These are phyloP conservation scores for Penicillium sp. DNA, from an alignment of 2,329 filamentous ascomycete species.

Conservation along the genomic window DNA sequence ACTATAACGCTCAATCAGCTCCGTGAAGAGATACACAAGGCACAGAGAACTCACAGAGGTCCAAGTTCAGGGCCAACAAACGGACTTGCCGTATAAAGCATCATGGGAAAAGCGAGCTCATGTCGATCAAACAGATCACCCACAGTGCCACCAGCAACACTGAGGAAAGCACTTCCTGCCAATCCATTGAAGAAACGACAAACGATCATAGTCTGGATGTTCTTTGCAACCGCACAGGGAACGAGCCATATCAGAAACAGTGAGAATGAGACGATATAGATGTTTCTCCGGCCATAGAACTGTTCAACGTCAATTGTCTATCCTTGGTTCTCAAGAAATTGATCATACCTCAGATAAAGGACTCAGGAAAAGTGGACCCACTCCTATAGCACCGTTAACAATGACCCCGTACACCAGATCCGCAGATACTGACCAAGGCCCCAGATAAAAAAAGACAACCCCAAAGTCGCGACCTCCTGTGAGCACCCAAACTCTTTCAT, in stretches of 20 bases:
- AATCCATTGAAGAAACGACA: conserved; percentile 65
- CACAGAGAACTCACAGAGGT: conserved; percentile 42
- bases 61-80: conserved; percentile 59
- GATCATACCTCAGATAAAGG: conserved; percentile 59
- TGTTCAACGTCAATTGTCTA: conserved; percentile 27
- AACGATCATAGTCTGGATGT: conserved; percentile 77
- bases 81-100: conserved; percentile 67
- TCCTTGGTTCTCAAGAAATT: neutral
- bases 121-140: conserved; percentile 71
- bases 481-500: conserved; percentile 70
- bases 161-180: conserved; percentile 53
- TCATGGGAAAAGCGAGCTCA: conserved; percentile 77
- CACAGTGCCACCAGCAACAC: conserved; percentile 79
- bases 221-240: conserved; percentile 75
- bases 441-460: conserved; percentile 77
- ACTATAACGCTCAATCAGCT: conserved; percentile 38
- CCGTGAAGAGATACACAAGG: neutral
- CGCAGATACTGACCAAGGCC: conserved; percentile 59
- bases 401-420: neutral
- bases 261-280: conserved; percentile 72
- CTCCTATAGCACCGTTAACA: conserved; percentile 28
- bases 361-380: conserved; percentile 62
- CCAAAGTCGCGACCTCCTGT: conserved; percentile 71
- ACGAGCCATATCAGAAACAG: conserved; percentile 78
- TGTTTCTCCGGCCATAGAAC: conserved; percentile 79